phyloP scores from a whole-genome alignment of 441 rosid genomes.

The Aleurites moluccanus region DNA sequence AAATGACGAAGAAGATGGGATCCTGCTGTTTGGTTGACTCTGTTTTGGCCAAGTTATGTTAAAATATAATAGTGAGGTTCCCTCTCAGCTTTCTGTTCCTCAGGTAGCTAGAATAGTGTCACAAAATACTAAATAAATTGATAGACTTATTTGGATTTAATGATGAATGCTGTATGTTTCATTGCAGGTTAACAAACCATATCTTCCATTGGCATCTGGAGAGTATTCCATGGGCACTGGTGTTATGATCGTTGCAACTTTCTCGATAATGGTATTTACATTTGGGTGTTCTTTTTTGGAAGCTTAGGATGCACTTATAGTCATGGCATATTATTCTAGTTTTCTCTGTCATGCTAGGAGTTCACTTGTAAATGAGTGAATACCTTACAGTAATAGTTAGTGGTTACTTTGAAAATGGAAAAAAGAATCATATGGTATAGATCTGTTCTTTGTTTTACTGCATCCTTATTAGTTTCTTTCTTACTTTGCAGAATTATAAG shows the following conservation, averaged over 20 bases:
- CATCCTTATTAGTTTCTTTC: not conserved
- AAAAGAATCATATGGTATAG: too few relatives aligned
- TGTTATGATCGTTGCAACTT: constrained; percentile 55
- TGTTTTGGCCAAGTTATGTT: not conserved
- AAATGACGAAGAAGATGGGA: constrained; percentile 2
- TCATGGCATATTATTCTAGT: not conserved
- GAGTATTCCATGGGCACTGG: constrained; percentile 74
- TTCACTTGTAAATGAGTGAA: not conserved
- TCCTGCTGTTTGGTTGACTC: constrained; percentile 1
- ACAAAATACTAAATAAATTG: not conserved
- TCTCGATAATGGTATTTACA: constrained; percentile 67
- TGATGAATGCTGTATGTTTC: not conserved
- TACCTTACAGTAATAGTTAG: not conserved
- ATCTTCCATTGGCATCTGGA: constrained; percentile 96
- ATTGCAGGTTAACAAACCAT: constrained; percentile 89
- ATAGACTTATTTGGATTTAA: not conserved
- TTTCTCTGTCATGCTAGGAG: not conserved
- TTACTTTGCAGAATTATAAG: not conserved
- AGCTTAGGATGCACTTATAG: constrained; percentile 3
- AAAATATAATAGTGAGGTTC: not conserved
- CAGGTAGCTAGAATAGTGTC: constrained; percentile 5
- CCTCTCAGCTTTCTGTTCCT: constrained; percentile 9
- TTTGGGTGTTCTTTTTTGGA: not conserved
- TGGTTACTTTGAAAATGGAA: too few relatives aligned
- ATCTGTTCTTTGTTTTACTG: too few relatives aligned